Evolutionary conservation across 805 yeast genomes (phyloP), one percentile per base, ranked within the genome.

Genomic region (Priceomyces medius): DNA sequence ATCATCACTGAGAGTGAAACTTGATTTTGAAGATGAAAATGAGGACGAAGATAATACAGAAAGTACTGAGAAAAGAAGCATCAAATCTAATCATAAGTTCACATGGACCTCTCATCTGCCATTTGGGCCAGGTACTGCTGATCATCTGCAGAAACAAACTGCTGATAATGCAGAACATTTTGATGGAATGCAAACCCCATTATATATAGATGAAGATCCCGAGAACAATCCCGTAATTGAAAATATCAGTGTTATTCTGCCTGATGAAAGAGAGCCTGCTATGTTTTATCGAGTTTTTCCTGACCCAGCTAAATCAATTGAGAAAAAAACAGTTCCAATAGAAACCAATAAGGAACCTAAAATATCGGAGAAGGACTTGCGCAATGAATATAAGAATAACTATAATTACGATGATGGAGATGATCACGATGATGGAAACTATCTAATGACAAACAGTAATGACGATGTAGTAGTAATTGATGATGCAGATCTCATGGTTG

Each of bases 21-120:
- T 32, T 14, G 37, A 37, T 5, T 39, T 39, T 18, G 59, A 58
- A 27, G 63, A 63, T 12, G 57, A 55, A 16, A 58, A 48, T 7
- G 43, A 43, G 20, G 46, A 43, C 26, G 31, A 37, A 7, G n/a
- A n/a, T n/a, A 28, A 40, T 23, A 13, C 45, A 13, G 35, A 37
- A 7, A 28, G 40, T 24, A 13, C 45, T 12, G 26, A 24, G 44
- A 37, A 38, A 46, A 10, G 60, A 58, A n/a, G 64, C 58, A 35
- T 54, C 50, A 43, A 12, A 34, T 7, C 61, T 55, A 12, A 41
- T 59, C 12, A 36, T 47, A 27, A 18, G 21, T 36, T 36, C n/a
- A 33, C 8, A n/a, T 7, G 7, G 12, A 31, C n/a, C 4, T 4
- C 7, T 7, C 6, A 5, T 9, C 34, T 18, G 7, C 10, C 34